Percentiles rank a stretch among this genome's conserved stretches.
These are phyloP conservation scores for Conticribra weissflogii DNA, from an alignment of 108 stramenopile species.

Conservation along the genomic window DNA sequence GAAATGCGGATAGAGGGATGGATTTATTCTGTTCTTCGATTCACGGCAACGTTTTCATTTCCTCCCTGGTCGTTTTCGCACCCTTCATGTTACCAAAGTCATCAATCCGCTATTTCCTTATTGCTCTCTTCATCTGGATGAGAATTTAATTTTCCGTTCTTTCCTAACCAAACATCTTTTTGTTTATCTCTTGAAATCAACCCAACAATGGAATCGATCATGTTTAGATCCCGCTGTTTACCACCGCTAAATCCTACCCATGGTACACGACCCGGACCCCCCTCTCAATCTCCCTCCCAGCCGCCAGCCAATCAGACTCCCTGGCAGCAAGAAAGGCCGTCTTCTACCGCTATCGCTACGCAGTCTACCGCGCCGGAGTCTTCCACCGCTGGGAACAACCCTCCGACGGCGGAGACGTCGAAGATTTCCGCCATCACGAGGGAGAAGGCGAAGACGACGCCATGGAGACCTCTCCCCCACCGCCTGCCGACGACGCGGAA, in stretches of 20 bases:
- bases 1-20: too few relatives aligned
- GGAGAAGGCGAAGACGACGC: background rate
- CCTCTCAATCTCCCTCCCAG: slow-evolving; percentile 47
- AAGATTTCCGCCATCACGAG: slow-evolving; percentile 31
- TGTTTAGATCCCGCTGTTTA: slow-evolving; percentile 70
- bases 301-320: slow-evolving; percentile 6
- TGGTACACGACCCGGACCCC: slow-evolving; percentile 74
- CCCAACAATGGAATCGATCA: too few relatives aligned
- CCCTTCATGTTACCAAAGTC: too few relatives aligned
- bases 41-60: too few relatives aligned
- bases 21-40: too few relatives aligned
- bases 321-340: slow-evolving; percentile 12
- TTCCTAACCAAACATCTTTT: background rate
- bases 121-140: too few relatives aligned
- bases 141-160: too few relatives aligned
- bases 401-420: slow-evolving; percentile 47
- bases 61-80: too few relatives aligned
- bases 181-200: too few relatives aligned
- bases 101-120: too few relatives aligned
- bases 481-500: background rate
- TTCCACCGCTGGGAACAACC: slow-evolving; percentile 75
- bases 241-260: slow-evolving; percentile 73
- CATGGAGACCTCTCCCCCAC: background rate
- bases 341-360: slow-evolving; percentile 79
- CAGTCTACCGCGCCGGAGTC: slow-evolving; percentile 63